phyloP scores from a whole-genome alignment of 768 basidiomycete species.

The Tricholoma hemisulphureum region DNA sequence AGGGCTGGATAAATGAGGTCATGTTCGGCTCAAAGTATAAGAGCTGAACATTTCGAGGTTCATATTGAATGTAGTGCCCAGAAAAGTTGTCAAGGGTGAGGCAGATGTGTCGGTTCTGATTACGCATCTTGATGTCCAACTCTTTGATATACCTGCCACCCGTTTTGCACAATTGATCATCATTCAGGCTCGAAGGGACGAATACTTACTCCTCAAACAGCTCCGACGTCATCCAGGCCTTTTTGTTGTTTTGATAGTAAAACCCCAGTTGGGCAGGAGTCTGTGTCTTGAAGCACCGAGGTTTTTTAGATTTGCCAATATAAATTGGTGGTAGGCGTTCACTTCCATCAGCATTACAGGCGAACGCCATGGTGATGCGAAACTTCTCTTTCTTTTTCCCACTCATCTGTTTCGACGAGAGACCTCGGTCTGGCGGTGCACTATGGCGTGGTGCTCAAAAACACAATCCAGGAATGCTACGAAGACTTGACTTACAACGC shows the following conservation, averaged over 20 bases:
- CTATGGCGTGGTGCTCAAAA: conserved; percentile 1
- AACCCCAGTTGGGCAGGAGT: conserved; percentile 23
- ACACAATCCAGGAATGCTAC: too few relatives aligned
- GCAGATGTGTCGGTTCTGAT: too few relatives aligned
- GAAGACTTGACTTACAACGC: conserved; percentile 10
- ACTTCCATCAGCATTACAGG: conserved; percentile 26
- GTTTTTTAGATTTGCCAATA: conserved; percentile 16
- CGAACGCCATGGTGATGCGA: conserved; percentile 32
- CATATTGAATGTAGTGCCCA: too few relatives aligned
- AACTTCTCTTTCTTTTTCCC: conserved; percentile 34
- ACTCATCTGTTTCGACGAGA: conserved; percentile 29
- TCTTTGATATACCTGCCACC: too few relatives aligned
- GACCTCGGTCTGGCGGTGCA: conserved; percentile 29
- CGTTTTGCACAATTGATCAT: too few relatives aligned
- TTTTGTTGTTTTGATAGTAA: conserved; percentile 38
- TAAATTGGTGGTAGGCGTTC: conserved; percentile 31
- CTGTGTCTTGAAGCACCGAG: conserved; percentile 28
- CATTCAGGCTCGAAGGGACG: too few relatives aligned
- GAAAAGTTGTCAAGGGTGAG: too few relatives aligned
- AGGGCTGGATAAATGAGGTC: conserved; percentile 1
- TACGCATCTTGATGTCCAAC: too few relatives aligned
- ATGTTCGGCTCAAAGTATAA: background rate
- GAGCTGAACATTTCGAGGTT: background rate
- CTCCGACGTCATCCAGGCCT: conserved; percentile 37
- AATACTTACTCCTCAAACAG: conserved; percentile 36